Evolutionary conservation across 1,139 yeast genomes (phyloP).

Genomic region (Diutina ranongensis): DNA sequence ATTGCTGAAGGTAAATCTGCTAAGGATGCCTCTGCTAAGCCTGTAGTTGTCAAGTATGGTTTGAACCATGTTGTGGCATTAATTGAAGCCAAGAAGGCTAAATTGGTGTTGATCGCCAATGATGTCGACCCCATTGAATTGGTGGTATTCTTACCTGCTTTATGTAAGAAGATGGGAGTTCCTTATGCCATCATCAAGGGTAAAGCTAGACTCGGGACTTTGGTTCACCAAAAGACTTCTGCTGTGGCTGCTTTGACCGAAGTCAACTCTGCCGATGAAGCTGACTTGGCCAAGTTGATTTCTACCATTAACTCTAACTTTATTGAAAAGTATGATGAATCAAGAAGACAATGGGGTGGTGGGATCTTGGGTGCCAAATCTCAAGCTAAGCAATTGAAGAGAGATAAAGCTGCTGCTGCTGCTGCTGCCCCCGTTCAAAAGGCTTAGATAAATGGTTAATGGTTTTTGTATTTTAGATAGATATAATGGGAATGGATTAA

Average conservation of each 20-base stretch:
- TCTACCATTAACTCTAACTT: slow-evolving; percentile 91
- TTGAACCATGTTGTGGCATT: slow-evolving; percentile 96
- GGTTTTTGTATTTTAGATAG: background rate
- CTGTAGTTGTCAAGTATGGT: slow-evolving; percentile 93
- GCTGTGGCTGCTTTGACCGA: slow-evolving; percentile 96
- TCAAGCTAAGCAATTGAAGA: slow-evolving; percentile 50
- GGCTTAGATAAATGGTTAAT: background rate
- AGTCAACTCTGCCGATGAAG: slow-evolving; percentile 86
- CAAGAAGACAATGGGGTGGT: slow-evolving; percentile 99
- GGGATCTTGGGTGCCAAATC: slow-evolving; percentile 95
- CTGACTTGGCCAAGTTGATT: slow-evolving; percentile 84
- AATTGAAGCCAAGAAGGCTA: slow-evolving; percentile 87
- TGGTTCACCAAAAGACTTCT: slow-evolving; percentile 94
- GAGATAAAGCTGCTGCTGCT: slow-evolving; percentile 11
- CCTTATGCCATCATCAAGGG: slow-evolving; percentile 98
- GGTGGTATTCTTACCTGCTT: slow-evolving; percentile 93
- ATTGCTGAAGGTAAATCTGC: slow-evolving; percentile 95
- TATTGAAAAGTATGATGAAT: slow-evolving; percentile 83
- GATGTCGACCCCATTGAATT: slow-evolving; percentile 98
- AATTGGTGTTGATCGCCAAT: slow-evolving; percentile 92
- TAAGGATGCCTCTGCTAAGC: slow-evolving; percentile 93
- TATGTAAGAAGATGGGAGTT: slow-evolving; percentile 98
- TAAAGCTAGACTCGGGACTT: slow-evolving; percentile 96
- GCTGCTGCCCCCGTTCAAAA: slow-evolving; percentile 1
- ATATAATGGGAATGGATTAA: background rate